Percentiles rank a stretch among this genome's conserved stretches.
Evolutionary conservation across 1,139 yeast species (phyloP).

Genomic region (Maudiozyma humilis): DNA sequence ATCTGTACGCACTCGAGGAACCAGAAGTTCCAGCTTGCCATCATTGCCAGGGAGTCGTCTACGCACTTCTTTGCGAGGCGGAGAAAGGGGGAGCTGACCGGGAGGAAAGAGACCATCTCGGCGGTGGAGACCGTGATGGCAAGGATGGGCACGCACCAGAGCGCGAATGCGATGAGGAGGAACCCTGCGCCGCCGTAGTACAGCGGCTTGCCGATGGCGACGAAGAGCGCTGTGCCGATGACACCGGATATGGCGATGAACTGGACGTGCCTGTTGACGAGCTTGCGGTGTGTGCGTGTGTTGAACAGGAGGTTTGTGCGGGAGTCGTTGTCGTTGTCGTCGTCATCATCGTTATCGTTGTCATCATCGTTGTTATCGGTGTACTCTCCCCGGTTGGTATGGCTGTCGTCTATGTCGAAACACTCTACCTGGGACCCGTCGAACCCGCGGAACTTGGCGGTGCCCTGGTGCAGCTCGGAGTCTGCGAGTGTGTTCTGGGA

Average conservation of each 20-base stretch:
- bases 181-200: conserved; percentile 73
- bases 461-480: not conserved
- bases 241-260: conserved; percentile 80
- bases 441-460: not conserved
- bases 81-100: conserved; percentile 60
- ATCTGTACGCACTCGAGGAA: conserved; percentile 65
- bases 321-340: conserved; percentile 12
- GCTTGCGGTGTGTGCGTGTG: conserved; percentile 33
- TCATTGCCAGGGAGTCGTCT: conserved; percentile 66
- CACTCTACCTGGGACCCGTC: not conserved
- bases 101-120: conserved; percentile 75
- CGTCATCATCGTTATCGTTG: conserved; percentile 8
- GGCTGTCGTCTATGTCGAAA: not conserved
- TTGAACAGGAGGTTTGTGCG: conserved; percentile 12
- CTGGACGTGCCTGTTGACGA: conserved; percentile 58
- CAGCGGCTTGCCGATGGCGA: conserved; percentile 65
- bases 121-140: conserved; percentile 67
- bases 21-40: conserved; percentile 78
- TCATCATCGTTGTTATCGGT: not conserved
- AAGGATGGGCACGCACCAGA: conserved; percentile 56
- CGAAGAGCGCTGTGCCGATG: conserved; percentile 73
- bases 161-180: conserved; percentile 53
- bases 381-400: not conserved
- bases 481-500: not conserved
- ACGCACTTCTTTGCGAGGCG: conserved; percentile 48